Base-by-base conservation (phyloP, 2,329 filamentous ascomycete genomes). In the Xylogone sp. region DNA sequence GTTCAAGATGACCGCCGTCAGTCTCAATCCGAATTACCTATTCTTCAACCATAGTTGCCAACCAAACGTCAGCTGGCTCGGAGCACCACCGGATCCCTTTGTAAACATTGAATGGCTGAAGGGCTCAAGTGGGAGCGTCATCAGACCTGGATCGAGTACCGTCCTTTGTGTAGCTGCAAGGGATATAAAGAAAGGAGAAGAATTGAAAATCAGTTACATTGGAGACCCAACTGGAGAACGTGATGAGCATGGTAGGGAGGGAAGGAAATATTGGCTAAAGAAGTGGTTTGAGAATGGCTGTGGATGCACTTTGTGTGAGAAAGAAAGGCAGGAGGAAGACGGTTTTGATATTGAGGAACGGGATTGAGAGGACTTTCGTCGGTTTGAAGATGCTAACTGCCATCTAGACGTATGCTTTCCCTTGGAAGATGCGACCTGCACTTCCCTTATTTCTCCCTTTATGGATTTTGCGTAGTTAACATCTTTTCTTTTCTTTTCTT, bases 41-140 rank as follows among this genome's bases (percentile, higher is more conserved):
- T 64, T 66, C 46, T 56, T 66, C 27, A 66, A 66, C 18, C 63
- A 66, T 45, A 57, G 52, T 9, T 66, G 63, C 46, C 21, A 53
- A 5, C 56, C 57, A 0, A 65, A 65, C 24, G 46, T 61, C 2
- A 45, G n/a, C 2, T 66, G 63, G 63, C 54, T 57, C 16, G 56
- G 58, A 3, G 50, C 54, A 6, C 43, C 49, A 2, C 49, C 52
- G 0, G 47, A 22, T 19, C 44, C 12, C 9, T 22, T 43, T 2
- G 49, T 56, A 0, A 43, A 45, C 3, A 43, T 59, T 16, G 13
- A 21, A 0, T 48, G 46, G 50, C 6, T 34, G 8, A 21, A 21
- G 12, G 56, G 43, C 8, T 27, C 27, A 1, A 34, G 57, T 2
- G 56, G 53, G 3, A 21, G 45, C 8, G 34, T 59, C 2, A 13